These are phyloP conservation scores for Madurella mycetomatis DNA, from an alignment of 2,329 filamentous ascomycete species.

Conservation along the genomic window DNA sequence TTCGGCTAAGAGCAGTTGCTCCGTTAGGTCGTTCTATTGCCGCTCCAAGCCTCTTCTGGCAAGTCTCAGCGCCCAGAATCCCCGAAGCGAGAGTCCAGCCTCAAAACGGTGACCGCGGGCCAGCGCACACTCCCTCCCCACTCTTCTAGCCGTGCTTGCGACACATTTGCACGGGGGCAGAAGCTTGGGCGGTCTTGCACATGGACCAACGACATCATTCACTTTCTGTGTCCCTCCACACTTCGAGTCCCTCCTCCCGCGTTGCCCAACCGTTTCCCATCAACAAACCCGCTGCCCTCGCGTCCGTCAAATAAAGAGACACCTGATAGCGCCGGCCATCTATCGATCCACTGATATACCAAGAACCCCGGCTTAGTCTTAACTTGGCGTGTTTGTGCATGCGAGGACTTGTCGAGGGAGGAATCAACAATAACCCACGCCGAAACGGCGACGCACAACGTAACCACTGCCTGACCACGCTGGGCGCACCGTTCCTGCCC, in stretches of 20 bases:
- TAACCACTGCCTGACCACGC: neutral
- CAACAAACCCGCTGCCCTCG: slow-evolving; percentile 14
- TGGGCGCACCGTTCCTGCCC: neutral
- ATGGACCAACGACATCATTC: slow-evolving; percentile 27
- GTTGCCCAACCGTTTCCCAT: slow-evolving; percentile 1
- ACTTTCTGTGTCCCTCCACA: slow-evolving; percentile 10
- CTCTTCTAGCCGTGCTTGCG: slow-evolving; percentile 1
- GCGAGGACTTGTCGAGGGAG: neutral
- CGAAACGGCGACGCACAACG: slow-evolving; percentile 5
- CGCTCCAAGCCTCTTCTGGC: too few species aligned
- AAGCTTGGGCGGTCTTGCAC: slow-evolving; percentile 14
- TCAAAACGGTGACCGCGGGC: slow-evolving; percentile 18
- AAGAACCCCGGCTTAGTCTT: neutral
- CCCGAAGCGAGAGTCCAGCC: slow-evolving; percentile 14
- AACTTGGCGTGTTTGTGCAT: neutral
- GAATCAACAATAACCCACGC: neutral
- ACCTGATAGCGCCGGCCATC: slow-evolving; percentile 5
- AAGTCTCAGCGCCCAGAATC: too few species aligned
- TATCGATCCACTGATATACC: neutral
- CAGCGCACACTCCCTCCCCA: slow-evolving; percentile 10
- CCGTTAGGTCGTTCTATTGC: too few species aligned
- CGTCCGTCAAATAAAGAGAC: slow-evolving; percentile 11
- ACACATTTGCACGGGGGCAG: slow-evolving; percentile 9
- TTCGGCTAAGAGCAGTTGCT: too few species aligned
- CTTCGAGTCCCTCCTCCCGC: slow-evolving; percentile 3